These are phyloP conservation scores for Helicocarpus griseus DNA, from an alignment of 2,329 filamentous ascomycete species.

Conservation along the genomic window DNA sequence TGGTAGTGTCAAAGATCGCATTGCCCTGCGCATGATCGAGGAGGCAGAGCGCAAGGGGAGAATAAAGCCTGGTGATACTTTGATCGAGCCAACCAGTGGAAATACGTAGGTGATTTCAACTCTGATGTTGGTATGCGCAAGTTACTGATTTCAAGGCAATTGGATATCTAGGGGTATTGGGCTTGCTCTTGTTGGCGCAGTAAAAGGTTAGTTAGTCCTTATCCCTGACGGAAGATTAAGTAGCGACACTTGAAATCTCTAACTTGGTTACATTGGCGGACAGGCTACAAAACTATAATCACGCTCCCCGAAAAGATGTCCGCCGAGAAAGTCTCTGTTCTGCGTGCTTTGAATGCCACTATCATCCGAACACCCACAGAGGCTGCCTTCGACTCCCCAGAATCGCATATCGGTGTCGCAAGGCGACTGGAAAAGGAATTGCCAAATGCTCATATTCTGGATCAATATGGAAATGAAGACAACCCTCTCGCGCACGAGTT, in stretches of 20 bases:
- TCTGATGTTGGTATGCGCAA: neutral
- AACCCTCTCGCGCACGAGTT: constrained; percentile 91
- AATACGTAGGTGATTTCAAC: constrained; percentile 56
- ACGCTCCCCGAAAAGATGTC: constrained; percentile 99
- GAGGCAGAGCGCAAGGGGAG: constrained; percentile 82
- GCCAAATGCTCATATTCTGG: constrained; percentile 91
- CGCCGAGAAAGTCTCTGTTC: constrained; percentile 90
- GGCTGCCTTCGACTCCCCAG: constrained; percentile 86
- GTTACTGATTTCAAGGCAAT: constrained; percentile 17
- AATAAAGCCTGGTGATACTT: constrained; percentile 92
- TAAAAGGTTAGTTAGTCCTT: constrained; percentile 53
- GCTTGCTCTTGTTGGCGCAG: constrained; percentile 81
- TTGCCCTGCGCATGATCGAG: constrained; percentile 95
- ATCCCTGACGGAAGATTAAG: no score
- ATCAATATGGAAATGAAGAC: constrained; percentile 86
- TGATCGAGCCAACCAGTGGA: constrained; percentile 96
- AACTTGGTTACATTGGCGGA: neutral
- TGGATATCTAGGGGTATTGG: constrained; percentile 60
- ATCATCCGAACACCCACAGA: constrained; percentile 97
- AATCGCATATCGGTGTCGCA: constrained; percentile 95
- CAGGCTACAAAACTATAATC: constrained; percentile 91
- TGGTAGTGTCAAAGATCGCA: constrained; percentile 88
- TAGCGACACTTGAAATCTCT: neutral
- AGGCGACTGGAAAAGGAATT: constrained; percentile 85
- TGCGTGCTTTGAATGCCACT: constrained; percentile 87